Percentiles rank a stretch among this genome's conserved stretches.
phyloP scores from a whole-genome alignment of 306 rosid genomes.

The Lablab purpureus region DNA sequence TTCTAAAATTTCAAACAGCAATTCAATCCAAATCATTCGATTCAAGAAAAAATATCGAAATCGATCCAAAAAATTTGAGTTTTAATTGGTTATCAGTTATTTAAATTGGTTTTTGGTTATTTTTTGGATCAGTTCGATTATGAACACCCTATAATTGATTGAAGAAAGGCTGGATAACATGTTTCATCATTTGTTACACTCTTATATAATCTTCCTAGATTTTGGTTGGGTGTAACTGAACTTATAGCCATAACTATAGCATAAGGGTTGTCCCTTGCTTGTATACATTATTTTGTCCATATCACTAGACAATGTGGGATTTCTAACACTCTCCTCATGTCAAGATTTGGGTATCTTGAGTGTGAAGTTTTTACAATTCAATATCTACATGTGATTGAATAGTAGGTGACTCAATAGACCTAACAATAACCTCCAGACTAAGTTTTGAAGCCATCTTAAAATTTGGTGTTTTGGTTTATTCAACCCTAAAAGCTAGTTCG shows the following conservation, averaged over 20 bases:
- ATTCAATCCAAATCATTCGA: too few relatives aligned
- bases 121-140: too few relatives aligned
- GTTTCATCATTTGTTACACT: conserved; percentile 26
- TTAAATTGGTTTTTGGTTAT: too few relatives aligned
- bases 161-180: conserved; percentile 22
- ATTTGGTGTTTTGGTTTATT: neutral
- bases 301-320: neutral
- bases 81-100: too few relatives aligned
- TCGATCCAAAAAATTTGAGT: too few relatives aligned
- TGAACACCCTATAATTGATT: too few relatives aligned
- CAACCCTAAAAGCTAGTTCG: neutral
- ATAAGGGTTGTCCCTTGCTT: neutral
- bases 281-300: neutral
- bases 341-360: neutral
- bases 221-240: neutral
- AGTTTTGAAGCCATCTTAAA: neutral
- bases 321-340: neutral
- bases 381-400: neutral
- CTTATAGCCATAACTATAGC: neutral
- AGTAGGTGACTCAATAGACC: neutral
- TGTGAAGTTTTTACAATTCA: neutral
- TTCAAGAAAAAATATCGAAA: too few relatives aligned
- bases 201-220: conserved; percentile 10
- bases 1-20: too few relatives aligned
- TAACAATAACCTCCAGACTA: neutral